Percentiles rank a stretch among this genome's conserved stretches.
These are phyloP conservation scores for Naganishia liquefaciens DNA, from an alignment of 1,284 basidiomycete species.

Conservation along the genomic window DNA sequence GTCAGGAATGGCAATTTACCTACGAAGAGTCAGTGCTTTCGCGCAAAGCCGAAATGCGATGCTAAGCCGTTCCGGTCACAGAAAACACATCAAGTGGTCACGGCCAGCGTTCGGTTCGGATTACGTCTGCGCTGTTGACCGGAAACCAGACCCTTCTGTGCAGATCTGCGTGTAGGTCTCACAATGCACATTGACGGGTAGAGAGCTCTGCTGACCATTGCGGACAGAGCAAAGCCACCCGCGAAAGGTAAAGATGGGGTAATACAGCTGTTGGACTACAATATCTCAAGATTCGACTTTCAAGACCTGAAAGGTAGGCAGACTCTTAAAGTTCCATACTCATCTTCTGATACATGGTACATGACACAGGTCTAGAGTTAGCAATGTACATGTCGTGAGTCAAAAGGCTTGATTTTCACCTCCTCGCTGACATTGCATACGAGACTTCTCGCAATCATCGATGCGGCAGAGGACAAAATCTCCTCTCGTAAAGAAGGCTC, in stretches of 20 bases:
- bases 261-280: slow-evolving; percentile 51
- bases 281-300: slow-evolving; percentile 54
- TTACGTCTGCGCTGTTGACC: slow-evolving; percentile 49
- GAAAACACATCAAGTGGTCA: slow-evolving; percentile 51
- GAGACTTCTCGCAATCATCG: slow-evolving; percentile 24
- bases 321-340: not conserved
- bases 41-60: not conserved
- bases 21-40: slow-evolving; percentile 45
- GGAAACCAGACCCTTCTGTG: slow-evolving; percentile 50
- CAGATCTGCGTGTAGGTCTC: slow-evolving; percentile 48
- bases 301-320: slow-evolving; percentile 45
- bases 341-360: not conserved
- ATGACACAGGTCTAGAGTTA: slow-evolving; percentile 29
- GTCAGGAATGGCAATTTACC: slow-evolving; percentile 50
- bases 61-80: slow-evolving; percentile 27
- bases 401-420: not conserved
- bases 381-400: slow-evolving; percentile 34
- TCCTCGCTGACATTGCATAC: not conserved
- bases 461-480: slow-evolving; percentile 22
- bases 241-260: slow-evolving; percentile 43
- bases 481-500: slow-evolving; percentile 7
- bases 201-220: not conserved
- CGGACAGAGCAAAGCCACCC: slow-evolving; percentile 40
- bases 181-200: not conserved
- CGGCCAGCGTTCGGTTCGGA: slow-evolving; percentile 44